Percentiles rank a stretch among this genome's conserved stretches.
These are phyloP conservation scores for Ogataea methanolica DNA, from an alignment of 805 yeast species.

Conservation along the genomic window DNA sequence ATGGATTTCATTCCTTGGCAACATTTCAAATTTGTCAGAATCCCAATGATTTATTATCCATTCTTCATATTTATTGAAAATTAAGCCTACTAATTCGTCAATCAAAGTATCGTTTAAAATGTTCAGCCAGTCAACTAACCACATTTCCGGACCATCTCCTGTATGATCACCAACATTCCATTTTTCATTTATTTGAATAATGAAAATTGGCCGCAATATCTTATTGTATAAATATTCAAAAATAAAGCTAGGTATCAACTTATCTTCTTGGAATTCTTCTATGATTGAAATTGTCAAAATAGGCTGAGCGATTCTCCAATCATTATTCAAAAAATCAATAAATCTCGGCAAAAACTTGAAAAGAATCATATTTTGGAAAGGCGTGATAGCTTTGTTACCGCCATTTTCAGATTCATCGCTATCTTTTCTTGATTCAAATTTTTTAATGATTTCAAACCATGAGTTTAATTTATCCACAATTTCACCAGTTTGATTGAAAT, in stretches of 20 bases:
- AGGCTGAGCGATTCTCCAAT: slow-evolving; percentile 38
- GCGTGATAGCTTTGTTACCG: slow-evolving; percentile 7
- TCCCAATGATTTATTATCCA: slow-evolving; percentile 22
- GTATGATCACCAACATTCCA: slow-evolving; percentile 30
- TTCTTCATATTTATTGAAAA: slow-evolving; percentile 16
- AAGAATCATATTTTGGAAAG: slow-evolving; percentile 33
- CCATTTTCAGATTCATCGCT: slow-evolving; percentile 1
- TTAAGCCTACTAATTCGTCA: slow-evolving; percentile 8
- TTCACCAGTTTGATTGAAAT: slow-evolving; percentile 24
- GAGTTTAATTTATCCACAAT: slow-evolving; percentile 27
- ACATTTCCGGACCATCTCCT: slow-evolving; percentile 14
- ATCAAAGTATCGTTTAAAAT: slow-evolving; percentile 13
- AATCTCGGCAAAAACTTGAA: slow-evolving; percentile 34
- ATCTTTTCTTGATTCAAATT: not conserved
- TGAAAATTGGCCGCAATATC: slow-evolving; percentile 36
- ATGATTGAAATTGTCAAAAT: slow-evolving; percentile 35
- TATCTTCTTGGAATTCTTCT: slow-evolving; percentile 27
- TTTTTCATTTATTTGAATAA: slow-evolving; percentile 22
- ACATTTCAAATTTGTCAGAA: not conserved
- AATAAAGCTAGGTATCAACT: slow-evolving; percentile 28
- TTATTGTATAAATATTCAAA: slow-evolving; percentile 26
- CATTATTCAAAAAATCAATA: slow-evolving; percentile 18
- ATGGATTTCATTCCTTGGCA: slow-evolving; percentile 11
- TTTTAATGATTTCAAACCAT: slow-evolving; percentile 22
- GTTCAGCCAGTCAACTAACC: slow-evolving; percentile 27